Evolutionary conservation across 306 rosid species (phyloP), one percentile per base, ranked within the genome.

Genomic region (Erythrophleum fordii): DNA sequence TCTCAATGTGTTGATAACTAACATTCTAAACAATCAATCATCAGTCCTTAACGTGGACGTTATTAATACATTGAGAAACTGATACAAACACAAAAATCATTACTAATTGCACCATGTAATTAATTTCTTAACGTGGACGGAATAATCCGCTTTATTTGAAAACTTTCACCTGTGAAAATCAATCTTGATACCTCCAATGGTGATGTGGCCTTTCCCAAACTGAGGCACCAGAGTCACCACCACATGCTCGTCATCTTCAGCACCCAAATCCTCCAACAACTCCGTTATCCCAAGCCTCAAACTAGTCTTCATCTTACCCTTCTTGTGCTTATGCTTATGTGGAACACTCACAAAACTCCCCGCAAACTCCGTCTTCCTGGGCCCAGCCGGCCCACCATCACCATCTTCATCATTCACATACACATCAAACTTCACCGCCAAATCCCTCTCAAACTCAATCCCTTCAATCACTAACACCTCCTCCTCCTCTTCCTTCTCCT

Each of bases 311-410:
- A 64, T 55, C 62, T 42, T 89, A 52, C 10, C 0, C 5, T 39
- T 51, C 44, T 26, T 49, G 20, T 28, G 75, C 76, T 62, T 80
- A 64, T 91, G 72, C n/a, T 62, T 46, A 67, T 66, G 97, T 0
- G 83, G 89, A 51, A 90, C 84, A n/a, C 79, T 90, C 80, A 94
- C 94, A 79, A 92, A 92, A 75, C 92, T 90, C 0, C 95, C 97
- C 0, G 92, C 94, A 76, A 86, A 94, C 81, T 94, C 95, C 0
- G 85, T 79, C 45, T 84, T 68, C 28, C 62, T 86, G 0, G 90
- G 86, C 1, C 76, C 84, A 29, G 82, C 88, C 0, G 81, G 84
- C 25, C 11, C 28, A 28, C 17, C 48, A 0, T 10, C 71, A 3
- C 85, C 97, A 29, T 91, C 89, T 51, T 91, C 89, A 37, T 90